phyloP scores from a whole-genome alignment of 495 filamentous ascomycete species.

The Penicillium roqueforti region DNA sequence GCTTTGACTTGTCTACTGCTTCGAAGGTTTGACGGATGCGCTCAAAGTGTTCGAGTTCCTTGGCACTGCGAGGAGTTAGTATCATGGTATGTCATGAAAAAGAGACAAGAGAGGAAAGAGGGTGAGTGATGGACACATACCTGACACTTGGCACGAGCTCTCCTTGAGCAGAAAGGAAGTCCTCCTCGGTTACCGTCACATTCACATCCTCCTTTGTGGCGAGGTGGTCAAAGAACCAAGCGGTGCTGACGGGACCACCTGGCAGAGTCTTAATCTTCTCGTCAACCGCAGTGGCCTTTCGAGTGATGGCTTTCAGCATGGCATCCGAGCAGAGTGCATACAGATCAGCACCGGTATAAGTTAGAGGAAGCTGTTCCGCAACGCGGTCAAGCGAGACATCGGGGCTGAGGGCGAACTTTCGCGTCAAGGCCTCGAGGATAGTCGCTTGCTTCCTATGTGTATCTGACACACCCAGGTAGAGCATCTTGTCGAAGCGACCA shows the following conservation, averaged over 20 bases:
- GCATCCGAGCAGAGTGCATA: conserved; percentile 96
- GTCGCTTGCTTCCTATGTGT: conserved; percentile 95
- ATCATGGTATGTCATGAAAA: background rate
- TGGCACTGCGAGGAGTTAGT: conserved; percentile 55
- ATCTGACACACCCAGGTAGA: conserved; percentile 92
- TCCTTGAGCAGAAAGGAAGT: conserved; percentile 73
- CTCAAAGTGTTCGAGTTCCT: conserved; percentile 90
- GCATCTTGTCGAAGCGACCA: conserved; percentile 97
- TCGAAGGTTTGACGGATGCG: conserved; percentile 80
- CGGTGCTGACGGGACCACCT: conserved; percentile 65
- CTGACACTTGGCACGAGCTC: conserved; percentile 90
- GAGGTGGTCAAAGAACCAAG: conserved; percentile 92
- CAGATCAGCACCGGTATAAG: conserved; percentile 94
- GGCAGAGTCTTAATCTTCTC: conserved; percentile 65
- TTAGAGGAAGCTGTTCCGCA: conserved; percentile 79
- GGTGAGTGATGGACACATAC: conserved; percentile 33
- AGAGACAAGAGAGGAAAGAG: background rate
- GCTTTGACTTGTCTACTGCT: conserved; percentile 42
- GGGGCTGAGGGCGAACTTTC: conserved; percentile 84
- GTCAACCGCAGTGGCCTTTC: conserved; percentile 81
- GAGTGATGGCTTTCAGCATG: conserved; percentile 97
- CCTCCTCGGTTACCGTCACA: conserved; percentile 81
- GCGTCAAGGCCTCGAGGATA: conserved; percentile 88
- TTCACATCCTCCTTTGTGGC: conserved; percentile 76
- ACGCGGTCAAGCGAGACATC: conserved; percentile 68